Conservation (phyloP, 2,329 filamentous ascomycete genomes). For the Exophiala lecanii-corni region DNA sequence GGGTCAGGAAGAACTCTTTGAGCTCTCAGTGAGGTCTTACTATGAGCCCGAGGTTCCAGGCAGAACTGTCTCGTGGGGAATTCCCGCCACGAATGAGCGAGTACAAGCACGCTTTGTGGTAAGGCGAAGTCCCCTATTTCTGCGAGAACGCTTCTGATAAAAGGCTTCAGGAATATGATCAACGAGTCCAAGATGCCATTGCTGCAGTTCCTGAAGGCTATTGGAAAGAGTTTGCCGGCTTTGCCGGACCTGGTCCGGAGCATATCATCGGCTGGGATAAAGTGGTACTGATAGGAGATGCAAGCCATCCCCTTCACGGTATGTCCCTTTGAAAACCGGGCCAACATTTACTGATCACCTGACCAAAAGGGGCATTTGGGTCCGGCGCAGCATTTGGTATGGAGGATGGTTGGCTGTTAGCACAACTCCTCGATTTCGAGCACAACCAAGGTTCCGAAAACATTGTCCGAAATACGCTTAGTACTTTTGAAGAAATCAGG, state of each 20-base stretch:
- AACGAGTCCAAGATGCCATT: slow-evolving; percentile 38
- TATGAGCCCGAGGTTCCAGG: slow-evolving; percentile 27
- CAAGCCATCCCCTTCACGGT: slow-evolving; percentile 51
- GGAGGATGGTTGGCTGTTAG: slow-evolving; percentile 43
- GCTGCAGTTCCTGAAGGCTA: slow-evolving; percentile 32
- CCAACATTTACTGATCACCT: slow-evolving; percentile 1
- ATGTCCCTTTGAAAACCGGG: not conserved
- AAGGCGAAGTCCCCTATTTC: slow-evolving; percentile 5
- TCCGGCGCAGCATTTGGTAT: slow-evolving; percentile 44
- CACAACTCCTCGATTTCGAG: slow-evolving; percentile 30
- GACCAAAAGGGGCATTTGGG: slow-evolving; percentile 35
- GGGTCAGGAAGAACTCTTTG: slow-evolving; percentile 31
- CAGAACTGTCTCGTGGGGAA: slow-evolving; percentile 17
- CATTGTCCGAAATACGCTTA: slow-evolving; percentile 29
- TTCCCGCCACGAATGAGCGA: slow-evolving; percentile 21
- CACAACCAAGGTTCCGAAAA: slow-evolving; percentile 16
- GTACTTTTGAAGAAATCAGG: slow-evolving; percentile 37
- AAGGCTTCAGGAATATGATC: slow-evolving; percentile 36
- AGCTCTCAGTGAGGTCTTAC: slow-evolving; percentile 37
- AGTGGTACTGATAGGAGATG: slow-evolving; percentile 51
- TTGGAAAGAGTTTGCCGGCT: slow-evolving; percentile 47
- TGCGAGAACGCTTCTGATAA: not conserved
- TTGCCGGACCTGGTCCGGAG: slow-evolving; percentile 42
- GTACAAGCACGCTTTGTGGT: slow-evolving; percentile 34
- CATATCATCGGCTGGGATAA: slow-evolving; percentile 38